Conservation (phyloP, 78 protist genomes). For the Tieghemostelium lacteum region DNA sequence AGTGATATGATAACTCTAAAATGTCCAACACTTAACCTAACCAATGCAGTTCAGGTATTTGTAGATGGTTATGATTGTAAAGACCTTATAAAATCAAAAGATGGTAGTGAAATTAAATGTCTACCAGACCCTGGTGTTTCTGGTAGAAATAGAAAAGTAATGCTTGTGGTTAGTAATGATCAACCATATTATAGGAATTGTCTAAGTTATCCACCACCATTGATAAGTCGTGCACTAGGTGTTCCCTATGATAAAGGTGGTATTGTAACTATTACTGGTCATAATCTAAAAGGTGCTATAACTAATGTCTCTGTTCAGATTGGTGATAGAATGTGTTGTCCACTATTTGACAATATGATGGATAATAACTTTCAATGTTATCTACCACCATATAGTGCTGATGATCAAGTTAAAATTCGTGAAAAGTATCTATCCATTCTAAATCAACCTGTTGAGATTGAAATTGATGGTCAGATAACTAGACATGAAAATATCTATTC, state of each 20-base stretch:
- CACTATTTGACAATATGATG: background rate
- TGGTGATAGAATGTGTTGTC: constrained; percentile 6
- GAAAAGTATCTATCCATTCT: too few relatives aligned
- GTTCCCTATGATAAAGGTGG: background rate
- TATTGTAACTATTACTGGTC: constrained; percentile 3
- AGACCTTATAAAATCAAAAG: background rate
- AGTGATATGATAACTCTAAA: background rate
- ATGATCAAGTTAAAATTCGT: background rate
- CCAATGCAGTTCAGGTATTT: background rate
- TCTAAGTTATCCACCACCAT: constrained; percentile 22
- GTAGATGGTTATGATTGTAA: background rate
- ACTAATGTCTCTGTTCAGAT: background rate
- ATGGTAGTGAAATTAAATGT: background rate
- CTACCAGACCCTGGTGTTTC: background rate
- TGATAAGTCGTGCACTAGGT: background rate
- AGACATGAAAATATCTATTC: background rate
- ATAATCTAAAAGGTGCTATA: background rate
- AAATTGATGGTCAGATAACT: background rate
- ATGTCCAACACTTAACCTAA: background rate
- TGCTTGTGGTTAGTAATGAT: background rate
- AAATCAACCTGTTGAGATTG: constrained; percentile 3
- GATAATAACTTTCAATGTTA: background rate
- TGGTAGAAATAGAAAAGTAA: background rate
- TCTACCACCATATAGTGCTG: background rate
- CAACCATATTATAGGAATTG: background rate